These are phyloP conservation scores for Boechera stricta DNA, from an alignment of 345 rosid species.

Conservation along the genomic window DNA sequence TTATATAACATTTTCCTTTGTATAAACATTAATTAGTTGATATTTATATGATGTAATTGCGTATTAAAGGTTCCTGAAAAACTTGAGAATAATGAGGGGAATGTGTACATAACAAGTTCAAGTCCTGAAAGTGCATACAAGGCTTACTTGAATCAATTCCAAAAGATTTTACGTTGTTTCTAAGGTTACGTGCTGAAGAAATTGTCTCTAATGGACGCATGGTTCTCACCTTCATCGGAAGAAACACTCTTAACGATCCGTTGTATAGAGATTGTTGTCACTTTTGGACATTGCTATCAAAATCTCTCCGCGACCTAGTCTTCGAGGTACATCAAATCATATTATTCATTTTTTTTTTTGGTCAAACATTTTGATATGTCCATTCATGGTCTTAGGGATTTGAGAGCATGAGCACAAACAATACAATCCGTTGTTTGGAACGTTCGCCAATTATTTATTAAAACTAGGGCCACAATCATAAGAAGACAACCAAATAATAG, in stretches of 20 bases:
- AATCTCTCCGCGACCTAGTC: slow-evolving; percentile 41
- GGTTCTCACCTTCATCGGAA: slow-evolving; percentile 50
- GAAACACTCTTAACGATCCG: slow-evolving; percentile 40
- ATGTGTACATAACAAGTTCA: slow-evolving; percentile 39
- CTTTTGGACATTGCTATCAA: slow-evolving; percentile 45
- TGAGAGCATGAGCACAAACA: too few relatives aligned
- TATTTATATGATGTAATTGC: background rate
- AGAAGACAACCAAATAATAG: too few relatives aligned
- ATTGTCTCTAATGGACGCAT: slow-evolving; percentile 49
- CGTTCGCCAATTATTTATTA: too few relatives aligned
- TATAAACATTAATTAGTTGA: too few relatives aligned
- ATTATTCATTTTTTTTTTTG: background rate
- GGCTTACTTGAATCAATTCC: slow-evolving; percentile 54
- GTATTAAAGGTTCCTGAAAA: slow-evolving; percentile 41
- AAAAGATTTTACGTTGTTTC: slow-evolving; percentile 55
- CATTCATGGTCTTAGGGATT: background rate
- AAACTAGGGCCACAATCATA: too few relatives aligned
- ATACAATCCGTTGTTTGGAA: too few relatives aligned
- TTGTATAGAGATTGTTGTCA: slow-evolving; percentile 45
- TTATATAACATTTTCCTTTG: too few relatives aligned
- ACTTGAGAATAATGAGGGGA: slow-evolving; percentile 35
- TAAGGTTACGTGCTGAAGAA: slow-evolving; percentile 53
- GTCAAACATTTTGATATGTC: background rate
- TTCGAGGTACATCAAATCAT: slow-evolving; percentile 26
- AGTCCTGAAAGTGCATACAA: slow-evolving; percentile 47